Evolutionary conservation across 106 monocot genomes (phyloP), one percentile per base, ranked within the genome.

Genomic region (Dioscorea zingiberensis): DNA sequence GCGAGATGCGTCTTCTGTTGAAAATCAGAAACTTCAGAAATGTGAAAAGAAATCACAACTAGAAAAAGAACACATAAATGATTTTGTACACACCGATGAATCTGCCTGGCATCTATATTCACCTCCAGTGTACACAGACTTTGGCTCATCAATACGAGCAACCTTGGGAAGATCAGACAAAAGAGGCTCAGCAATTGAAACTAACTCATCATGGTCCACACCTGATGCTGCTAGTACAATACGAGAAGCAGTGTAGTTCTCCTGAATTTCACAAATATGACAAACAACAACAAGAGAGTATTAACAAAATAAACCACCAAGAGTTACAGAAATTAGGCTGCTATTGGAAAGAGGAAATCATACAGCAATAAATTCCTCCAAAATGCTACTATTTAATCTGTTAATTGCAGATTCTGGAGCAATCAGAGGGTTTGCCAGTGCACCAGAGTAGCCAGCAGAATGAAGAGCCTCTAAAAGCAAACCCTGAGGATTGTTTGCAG

Each of bases 191-290:
- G 91, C 80, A 71, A 84, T 71, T 44, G 78, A 76, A 44, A 87
- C 51, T 15, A 92, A 74, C 68, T 87, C 87, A 13, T 92, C 91
- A 70, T 92, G 87, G n/a, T 92, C 87, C 69, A 92, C 87, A 54
- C 91, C 91, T 24, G 87, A 81, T 62, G 91, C 91, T 13, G 81
- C 91, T 47, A 92, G 84, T 45, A 92, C 87, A 47, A 92, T 81
- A 23, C 87, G 44, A 12, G 81, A 72, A 30, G 87, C 84, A 77
- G 81, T 92, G 49, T 84, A 92, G 55, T 92, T 84, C 66, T 82
- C 87, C 87, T 91, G 63, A 44, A 53, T 48, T 55, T 60, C 44
- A 30, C 56, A 27, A 25, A 73, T 9, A 32, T 63, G 49, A n/a
- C 13, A 71, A 55, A 17, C 25, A 59, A 38, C 28, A 23, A 55